Percentiles rank a stretch among this genome's conserved stretches.
phyloP scores from a whole-genome alignment of 306 rosid genomes.

The Mimosa pudica region DNA sequence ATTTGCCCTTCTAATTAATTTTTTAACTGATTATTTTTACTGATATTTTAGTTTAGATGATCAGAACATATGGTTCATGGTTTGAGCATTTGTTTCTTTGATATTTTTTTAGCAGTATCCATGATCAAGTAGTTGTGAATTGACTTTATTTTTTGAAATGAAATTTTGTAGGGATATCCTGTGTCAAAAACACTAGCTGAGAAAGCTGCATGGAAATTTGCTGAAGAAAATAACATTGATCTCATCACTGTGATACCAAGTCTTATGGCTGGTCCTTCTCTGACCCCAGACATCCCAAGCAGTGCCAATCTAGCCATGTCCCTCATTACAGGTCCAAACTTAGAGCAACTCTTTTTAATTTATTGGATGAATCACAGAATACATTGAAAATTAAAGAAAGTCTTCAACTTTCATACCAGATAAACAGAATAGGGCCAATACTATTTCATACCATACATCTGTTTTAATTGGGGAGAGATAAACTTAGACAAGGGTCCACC shows the following conservation, averaged over 20 bases:
- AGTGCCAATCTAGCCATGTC: constrained; percentile 54
- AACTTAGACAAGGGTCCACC: neutral
- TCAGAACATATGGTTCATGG: neutral
- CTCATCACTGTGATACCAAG: constrained; percentile 78
- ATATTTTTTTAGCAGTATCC: neutral
- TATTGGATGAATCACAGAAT: too few species aligned
- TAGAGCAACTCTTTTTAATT: too few species aligned
- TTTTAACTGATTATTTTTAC: too few species aligned
- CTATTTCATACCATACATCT: neutral
- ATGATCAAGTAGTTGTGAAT: neutral
- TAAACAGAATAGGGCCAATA: neutral
- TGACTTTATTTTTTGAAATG: neutral
- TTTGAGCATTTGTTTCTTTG: neutral
- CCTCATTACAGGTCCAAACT: constrained; percentile 58
- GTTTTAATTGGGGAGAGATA: neutral
- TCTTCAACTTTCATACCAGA: too few species aligned
- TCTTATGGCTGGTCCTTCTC: constrained; percentile 66
- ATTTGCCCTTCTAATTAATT: too few species aligned
- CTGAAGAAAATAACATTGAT: constrained; percentile 66
- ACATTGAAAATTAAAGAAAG: too few species aligned
- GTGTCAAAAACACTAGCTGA: constrained; percentile 74
- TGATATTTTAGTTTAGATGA: too few species aligned
- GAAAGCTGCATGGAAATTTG: constrained; percentile 78
- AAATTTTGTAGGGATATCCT: constrained; percentile 72
- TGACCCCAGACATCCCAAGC: constrained; percentile 67